Evolutionary conservation across 495 filamentous ascomycete species (phyloP).

Genomic region (Neurospora discreta): DNA sequence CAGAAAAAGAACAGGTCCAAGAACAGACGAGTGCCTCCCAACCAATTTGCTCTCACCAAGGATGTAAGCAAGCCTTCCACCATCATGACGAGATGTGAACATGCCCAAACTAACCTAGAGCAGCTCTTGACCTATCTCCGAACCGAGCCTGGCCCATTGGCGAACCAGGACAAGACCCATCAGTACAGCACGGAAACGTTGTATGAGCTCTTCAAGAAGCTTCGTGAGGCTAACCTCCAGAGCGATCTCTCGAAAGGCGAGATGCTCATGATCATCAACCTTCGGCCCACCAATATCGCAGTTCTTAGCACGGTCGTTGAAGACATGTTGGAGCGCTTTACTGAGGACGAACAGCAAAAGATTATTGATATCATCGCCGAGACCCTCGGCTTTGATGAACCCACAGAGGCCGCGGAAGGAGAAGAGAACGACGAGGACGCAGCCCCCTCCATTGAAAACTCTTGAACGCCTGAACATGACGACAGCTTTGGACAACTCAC

Average conservation of each 20-base stretch:
- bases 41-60: slow-evolving; percentile 19
- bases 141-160: slow-evolving; percentile 29
- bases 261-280: slow-evolving; percentile 33
- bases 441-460: slow-evolving; percentile 20
- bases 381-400: slow-evolving; percentile 26
- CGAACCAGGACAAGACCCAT: slow-evolving; percentile 28
- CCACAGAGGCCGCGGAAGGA: slow-evolving; percentile 10
- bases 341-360: slow-evolving; percentile 28
- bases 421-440: slow-evolving; percentile 13
- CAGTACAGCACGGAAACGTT: slow-evolving; percentile 23
- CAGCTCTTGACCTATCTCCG: slow-evolving; percentile 31
- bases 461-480: slow-evolving; percentile 11
- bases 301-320: slow-evolving; percentile 32
- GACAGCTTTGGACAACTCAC: slow-evolving; percentile 11
- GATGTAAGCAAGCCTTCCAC: slow-evolving; percentile 1
- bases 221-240: slow-evolving; percentile 18
- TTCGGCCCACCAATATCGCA: slow-evolving; percentile 26
- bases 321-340: slow-evolving; percentile 34
- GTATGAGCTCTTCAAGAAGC: slow-evolving; percentile 23
- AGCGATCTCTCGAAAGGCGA: slow-evolving; percentile 37
- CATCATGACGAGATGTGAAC: background rate
- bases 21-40: slow-evolving; percentile 29
- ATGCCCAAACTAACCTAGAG: background rate
- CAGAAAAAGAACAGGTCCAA: slow-evolving; percentile 26
- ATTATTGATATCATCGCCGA: slow-evolving; percentile 32